A percentile compares a stretch with the other conserved stretches of the same genome.
Evolutionary conservation across 2,329 filamentous ascomycete genomes (phyloP).

Genomic region (Verticillium longisporum): DNA sequence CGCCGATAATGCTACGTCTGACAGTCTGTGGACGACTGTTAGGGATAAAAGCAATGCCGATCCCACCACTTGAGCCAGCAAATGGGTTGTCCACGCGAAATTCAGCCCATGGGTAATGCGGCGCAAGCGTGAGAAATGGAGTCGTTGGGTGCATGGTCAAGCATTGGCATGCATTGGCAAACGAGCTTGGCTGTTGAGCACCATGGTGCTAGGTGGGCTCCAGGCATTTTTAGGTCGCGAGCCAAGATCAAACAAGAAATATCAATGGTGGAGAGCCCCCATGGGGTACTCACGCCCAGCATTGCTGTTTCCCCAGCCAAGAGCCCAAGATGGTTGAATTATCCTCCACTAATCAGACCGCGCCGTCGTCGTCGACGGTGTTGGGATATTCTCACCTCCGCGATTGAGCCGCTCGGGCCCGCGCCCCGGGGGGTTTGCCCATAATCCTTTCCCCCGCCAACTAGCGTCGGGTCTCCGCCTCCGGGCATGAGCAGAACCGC

Average conservation of each 20-base stretch:
- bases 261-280: not conserved
- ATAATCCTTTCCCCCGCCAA: not conserved
- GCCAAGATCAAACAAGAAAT: not conserved
- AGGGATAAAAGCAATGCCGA: not conserved
- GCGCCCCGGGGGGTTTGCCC: not conserved
- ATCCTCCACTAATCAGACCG: not conserved
- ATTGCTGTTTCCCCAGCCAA: not conserved
- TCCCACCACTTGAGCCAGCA: not conserved
- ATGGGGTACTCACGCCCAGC: not conserved
- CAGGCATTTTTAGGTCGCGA: not conserved
- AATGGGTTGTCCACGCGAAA: not conserved
- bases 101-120: not conserved
- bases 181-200: conserved; percentile 4
- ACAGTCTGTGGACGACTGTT: not conserved
- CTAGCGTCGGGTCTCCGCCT: not conserved
- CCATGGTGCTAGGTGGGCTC: not conserved
- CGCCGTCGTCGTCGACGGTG: not conserved
- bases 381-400: not conserved
- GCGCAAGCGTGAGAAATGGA: not conserved
- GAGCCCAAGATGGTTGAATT: not conserved
- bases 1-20: not conserved
- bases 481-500: not conserved
- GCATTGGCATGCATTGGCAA: conserved; percentile 9
- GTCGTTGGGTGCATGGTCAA: conserved; percentile 1
- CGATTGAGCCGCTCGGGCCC: not conserved